A percentile compares a stretch with the other conserved stretches of the same genome.
Evolutionary conservation across 257 asterid genomes (phyloP).

Genomic region (Ajuga chamaepitys): DNA sequence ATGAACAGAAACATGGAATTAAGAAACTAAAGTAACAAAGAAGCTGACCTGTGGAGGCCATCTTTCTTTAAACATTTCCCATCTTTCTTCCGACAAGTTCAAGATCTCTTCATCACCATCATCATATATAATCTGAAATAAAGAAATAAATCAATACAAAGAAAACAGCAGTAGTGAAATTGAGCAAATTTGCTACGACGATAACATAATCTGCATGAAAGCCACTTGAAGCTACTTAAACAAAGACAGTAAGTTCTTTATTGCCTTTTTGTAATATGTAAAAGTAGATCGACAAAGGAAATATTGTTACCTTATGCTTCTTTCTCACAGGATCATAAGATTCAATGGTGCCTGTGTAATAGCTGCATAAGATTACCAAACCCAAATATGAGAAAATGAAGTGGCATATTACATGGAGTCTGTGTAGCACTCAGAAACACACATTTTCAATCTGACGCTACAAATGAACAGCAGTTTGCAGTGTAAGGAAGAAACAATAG

Average conservation of each 20-base stretch:
- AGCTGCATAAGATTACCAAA: slow-evolving; percentile 21
- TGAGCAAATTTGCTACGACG: not conserved
- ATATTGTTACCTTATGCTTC: slow-evolving; percentile 35
- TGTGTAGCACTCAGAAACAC: not conserved
- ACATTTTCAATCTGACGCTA: not conserved
- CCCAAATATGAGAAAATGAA: slow-evolving; percentile 1
- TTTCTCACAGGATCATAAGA: slow-evolving; percentile 35
- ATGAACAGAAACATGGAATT: not conserved
- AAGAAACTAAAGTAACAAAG: not conserved
- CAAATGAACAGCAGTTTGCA: not conserved
- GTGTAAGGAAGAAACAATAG: not conserved
- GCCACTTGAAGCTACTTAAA: not conserved
- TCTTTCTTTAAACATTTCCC: slow-evolving; percentile 29
- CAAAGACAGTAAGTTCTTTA: not conserved
- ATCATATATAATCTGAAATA: slow-evolving; percentile 30
- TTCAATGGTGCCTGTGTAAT: slow-evolving; percentile 29
- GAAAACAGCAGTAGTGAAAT: not conserved
- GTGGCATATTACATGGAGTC: not conserved
- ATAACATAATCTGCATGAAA: not conserved
- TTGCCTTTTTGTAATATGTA: not conserved
- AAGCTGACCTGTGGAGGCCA: slow-evolving; percentile 27
- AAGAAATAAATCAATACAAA: not conserved
- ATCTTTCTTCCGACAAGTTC: slow-evolving; percentile 30
- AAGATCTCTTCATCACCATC: slow-evolving; percentile 31
- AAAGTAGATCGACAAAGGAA: not conserved